Base-by-base conservation (phyloP, 768 basidiomycete species). In the Lyophyllum shimeji region DNA sequence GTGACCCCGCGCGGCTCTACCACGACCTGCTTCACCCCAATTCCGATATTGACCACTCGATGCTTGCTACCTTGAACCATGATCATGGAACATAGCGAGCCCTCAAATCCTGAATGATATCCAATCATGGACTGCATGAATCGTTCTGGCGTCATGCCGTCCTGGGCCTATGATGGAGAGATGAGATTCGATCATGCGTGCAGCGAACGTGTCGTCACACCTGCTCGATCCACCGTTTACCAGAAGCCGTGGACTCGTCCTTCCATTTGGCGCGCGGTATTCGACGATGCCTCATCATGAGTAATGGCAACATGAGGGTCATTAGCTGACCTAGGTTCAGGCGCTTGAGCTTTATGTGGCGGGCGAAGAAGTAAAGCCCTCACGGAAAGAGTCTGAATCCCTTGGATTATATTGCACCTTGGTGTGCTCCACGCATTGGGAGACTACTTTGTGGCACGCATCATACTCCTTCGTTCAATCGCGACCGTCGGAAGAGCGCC, bases 191-290 rank as follows among this genome's bases (percentile, higher is more conserved):
- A 31, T 45, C 39, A 23, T 40, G 52, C 37, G 37, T 2, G 47
- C 21, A 33, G 12, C 2, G 17, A 18, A 54, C 42, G 25, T 25
- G 47, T 44, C 55, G 9, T 58, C 65, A 57, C 52, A 86, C 86
- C 77, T 88, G 88, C 62, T 91, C 89, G 53, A 92, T 92, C 87
- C 88, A 91, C 59, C 87, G 88, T 61, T 91, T 91, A 42, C 89
- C 89, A 42, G 74, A 81, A 1, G 74, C 60, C 0, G 81, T 86
- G 23, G 75, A 70, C 53, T 79, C 79, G 59, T 90, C 89, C 56
- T 79, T 76, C 90, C 90, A 92, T 59, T 86, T 85, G 12, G 84
- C 71, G 18, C 89, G 77, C 1, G 90, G 87, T 69, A 91, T 87
- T 37, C 90, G 83, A 53, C 89, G 78, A 68, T 91, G 90, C 15